phyloP scores from a whole-genome alignment of 2,329 filamentous ascomycete genomes.

The Neofusicoccum laricinum region DNA sequence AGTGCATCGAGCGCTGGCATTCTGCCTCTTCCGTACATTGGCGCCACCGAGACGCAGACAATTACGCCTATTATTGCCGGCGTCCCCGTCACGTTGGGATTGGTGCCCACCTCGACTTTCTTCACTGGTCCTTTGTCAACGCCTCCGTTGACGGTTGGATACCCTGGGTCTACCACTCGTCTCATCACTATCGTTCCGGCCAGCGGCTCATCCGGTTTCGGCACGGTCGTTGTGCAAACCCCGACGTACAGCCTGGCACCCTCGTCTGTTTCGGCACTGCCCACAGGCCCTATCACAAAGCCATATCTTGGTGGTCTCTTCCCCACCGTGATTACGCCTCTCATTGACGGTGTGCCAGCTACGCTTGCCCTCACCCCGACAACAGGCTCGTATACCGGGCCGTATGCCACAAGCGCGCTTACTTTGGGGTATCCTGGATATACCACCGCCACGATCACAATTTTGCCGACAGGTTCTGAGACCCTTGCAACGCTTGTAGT shows the following conservation, averaged over 20 bases:
- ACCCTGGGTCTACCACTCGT: not conserved
- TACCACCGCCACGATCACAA: not conserved
- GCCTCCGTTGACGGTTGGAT: not conserved
- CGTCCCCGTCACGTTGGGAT: not conserved
- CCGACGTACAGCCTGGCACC: not conserved
- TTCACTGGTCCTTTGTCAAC: not conserved
- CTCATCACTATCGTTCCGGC: not conserved
- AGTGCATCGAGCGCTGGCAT: not conserved
- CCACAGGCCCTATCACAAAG: not conserved
- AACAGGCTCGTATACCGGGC: not conserved
- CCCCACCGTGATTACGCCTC: not conserved
- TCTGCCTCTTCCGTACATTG: not conserved
- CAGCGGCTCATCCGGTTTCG: not conserved
- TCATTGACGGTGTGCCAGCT: not conserved
- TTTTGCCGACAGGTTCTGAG: not conserved
- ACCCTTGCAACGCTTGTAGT: not conserved
- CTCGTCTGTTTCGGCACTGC: not conserved
- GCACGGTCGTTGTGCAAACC: not conserved
- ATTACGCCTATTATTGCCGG: not conserved
- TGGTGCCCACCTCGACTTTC: not conserved
- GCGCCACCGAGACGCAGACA: not conserved
- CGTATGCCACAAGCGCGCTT: not conserved
- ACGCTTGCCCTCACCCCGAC: not conserved
- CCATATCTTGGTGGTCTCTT: not conserved
- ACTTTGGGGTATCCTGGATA: not conserved